Base-by-base conservation (phyloP, 345 rosid species). In the Bruguiera parviflora region DNA sequence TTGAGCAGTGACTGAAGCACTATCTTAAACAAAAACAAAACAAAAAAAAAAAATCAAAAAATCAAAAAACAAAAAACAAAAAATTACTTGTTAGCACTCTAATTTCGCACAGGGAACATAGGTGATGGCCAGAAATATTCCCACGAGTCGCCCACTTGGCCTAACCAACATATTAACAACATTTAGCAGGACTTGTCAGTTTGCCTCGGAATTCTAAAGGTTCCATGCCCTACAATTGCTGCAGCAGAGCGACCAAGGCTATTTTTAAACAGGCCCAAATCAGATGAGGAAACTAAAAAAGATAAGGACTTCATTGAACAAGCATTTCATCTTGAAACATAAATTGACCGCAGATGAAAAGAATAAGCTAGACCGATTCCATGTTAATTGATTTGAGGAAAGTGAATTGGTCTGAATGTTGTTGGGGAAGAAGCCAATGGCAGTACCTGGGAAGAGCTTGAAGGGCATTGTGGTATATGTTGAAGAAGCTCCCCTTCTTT, bases 341-440 rank as follows among this genome's bases (percentile, higher is more conserved):
- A 68, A 64, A 76, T 60, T 24, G 61, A 53, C 28, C 28, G 2
- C 47, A 32, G 32, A 65, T 19, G 21, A 51, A 78, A 84, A 49
- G 70, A 73, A 72, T 64, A 62, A 65, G 43, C 33, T 35, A 49
- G 58, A 39, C 35, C 21, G 64, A 68, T 32, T 61, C 51, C 32
- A 52, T 43, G 49, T 61, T 68, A 67, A 71, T 35, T 59, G 63
- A 72, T 3, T 56, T 65, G 53, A 57, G 66, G 43, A 56, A 63
- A 59, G 58, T 51, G 67, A 75, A 52, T 77, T 65, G 82, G 79
- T 74, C 75, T 86, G 77, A 84, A 77, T 58, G 84, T 58, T 74
- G 88, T 70, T 1, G 92, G 81, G 13, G 90, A 84, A 69, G 88
- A 83, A 63, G 80, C 78, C 84, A 88, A 58, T 33, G 93, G 90